These are phyloP conservation scores for Xylaria sp. DNA, from an alignment of 2,329 filamentous ascomycete species.

Conservation along the genomic window DNA sequence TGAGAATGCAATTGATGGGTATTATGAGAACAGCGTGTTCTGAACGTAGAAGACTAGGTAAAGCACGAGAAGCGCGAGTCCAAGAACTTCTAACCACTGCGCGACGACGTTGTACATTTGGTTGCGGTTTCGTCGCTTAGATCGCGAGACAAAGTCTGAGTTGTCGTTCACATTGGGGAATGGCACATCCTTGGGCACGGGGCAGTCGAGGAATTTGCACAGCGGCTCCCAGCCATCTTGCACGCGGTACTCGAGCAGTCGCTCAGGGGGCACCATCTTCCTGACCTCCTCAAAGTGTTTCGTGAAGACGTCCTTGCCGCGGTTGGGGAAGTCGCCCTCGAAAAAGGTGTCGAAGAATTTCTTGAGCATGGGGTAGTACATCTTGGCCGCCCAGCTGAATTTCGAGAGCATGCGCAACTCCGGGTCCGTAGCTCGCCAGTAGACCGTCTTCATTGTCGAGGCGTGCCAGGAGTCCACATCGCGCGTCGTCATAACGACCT, in stretches of 20 bases:
- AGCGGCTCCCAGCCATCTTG: conserved; percentile 46
- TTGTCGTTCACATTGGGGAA: conserved; percentile 57
- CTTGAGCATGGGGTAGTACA: conserved; percentile 73
- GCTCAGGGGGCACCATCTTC: conserved; percentile 40
- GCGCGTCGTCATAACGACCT: conserved; percentile 70
- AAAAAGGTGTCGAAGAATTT: conserved; percentile 74
- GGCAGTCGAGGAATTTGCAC: conserved; percentile 45
- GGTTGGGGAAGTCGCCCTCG: conserved; percentile 68
- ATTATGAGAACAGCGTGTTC: conserved; percentile 26
- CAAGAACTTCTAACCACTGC: conserved; percentile 29
- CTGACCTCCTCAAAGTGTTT: conserved; percentile 42
- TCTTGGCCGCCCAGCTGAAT: conserved; percentile 67
- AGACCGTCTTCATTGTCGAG: conserved; percentile 70
- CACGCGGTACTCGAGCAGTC: conserved; percentile 41
- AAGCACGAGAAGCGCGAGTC: conserved; percentile 41
- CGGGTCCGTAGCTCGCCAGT: conserved; percentile 69
- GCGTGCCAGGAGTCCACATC: conserved; percentile 68
- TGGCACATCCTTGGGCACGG: conserved; percentile 40
- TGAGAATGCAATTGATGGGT: neutral
- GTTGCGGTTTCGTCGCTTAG: conserved; percentile 50
- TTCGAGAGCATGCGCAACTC: conserved; percentile 62
- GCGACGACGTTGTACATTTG: conserved; percentile 54
- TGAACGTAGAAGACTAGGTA: conserved; percentile 39
- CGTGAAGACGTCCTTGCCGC: conserved; percentile 67
- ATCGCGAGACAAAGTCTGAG: conserved; percentile 53